Conservation (phyloP, 352 stramenopile species). For the Globisporangium mamillatum region DNA sequence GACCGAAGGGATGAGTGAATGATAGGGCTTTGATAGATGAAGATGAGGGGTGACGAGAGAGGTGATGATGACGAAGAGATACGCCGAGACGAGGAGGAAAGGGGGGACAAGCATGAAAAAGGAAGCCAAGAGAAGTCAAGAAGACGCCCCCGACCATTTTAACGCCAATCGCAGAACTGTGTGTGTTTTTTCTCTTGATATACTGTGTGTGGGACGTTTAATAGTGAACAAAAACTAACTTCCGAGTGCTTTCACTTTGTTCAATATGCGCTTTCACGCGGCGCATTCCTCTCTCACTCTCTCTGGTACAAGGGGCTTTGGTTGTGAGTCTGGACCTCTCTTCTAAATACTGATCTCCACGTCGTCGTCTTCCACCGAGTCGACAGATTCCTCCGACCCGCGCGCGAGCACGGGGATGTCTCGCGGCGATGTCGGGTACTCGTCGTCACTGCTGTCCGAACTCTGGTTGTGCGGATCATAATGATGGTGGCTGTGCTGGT, state of each 20-base stretch:
- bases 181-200: constrained; percentile 6
- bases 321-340: background rate
- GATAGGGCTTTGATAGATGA: constrained; percentile 11
- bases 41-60: background rate
- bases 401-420: constrained; percentile 23
- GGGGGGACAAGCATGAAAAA: background rate
- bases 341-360: constrained; percentile 22
- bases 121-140: background rate
- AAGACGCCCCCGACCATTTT: constrained; percentile 5
- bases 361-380: constrained; percentile 22
- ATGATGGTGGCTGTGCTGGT: background rate
- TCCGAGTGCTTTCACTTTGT: background rate
- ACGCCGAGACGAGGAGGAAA: background rate
- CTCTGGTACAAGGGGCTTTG: background rate
- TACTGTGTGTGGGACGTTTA: constrained; percentile 4
- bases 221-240: constrained; percentile 10
- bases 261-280: background rate
- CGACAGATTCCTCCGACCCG: constrained; percentile 18
- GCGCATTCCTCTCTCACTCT: background rate
- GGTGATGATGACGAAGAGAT: background rate
- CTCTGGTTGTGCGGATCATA: background rate
- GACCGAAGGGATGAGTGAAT: background rate
- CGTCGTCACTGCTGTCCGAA: background rate
- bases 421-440: constrained; percentile 7
- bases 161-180: background rate